These are phyloP conservation scores for Liquidambar formosana DNA, from an alignment of 164 flowering plant species.

Conservation along the genomic window DNA sequence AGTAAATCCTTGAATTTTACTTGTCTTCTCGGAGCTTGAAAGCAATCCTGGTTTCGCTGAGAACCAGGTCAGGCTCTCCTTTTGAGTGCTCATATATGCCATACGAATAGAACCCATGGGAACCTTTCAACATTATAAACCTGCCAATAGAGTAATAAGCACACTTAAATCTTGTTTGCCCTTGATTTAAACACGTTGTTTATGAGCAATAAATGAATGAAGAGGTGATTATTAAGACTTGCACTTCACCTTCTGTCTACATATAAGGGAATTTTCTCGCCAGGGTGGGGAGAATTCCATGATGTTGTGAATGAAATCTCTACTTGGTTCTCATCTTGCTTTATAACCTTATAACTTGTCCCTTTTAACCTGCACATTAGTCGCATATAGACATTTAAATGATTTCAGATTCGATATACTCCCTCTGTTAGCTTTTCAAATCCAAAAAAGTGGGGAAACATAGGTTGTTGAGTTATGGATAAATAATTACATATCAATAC, in stretches of 20 bases:
- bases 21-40: slow-evolving; percentile 28
- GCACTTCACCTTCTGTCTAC: slow-evolving; percentile 25
- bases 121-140: slow-evolving; percentile 30
- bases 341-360: slow-evolving; percentile 10
- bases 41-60: slow-evolving; percentile 32
- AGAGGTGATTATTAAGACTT: neutral
- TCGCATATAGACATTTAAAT: too few relatives aligned
- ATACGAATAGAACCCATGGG: slow-evolving; percentile 38
- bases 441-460: too few relatives aligned
- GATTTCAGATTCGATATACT: slow-evolving; percentile 7
- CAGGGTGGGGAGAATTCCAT: slow-evolving; percentile 12
- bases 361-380: slow-evolving; percentile 24
- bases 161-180: too few relatives aligned
- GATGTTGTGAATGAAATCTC: slow-evolving; percentile 25
- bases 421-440: too few relatives aligned
- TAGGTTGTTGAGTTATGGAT: too few relatives aligned
- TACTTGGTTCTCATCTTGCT: slow-evolving; percentile 20
- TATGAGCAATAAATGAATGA: neutral
- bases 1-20: slow-evolving; percentile 18
- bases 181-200: too few relatives aligned
- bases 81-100: slow-evolving; percentile 35
- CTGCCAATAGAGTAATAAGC: too few relatives aligned
- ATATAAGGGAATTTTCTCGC: slow-evolving; percentile 16
- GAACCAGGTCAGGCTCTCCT: slow-evolving; percentile 38
- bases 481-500: too few relatives aligned